A percentile compares a stretch with the other conserved stretches of the same genome.
Conservation (phyloP, 2,329 filamentous ascomycete genomes). For the Aschersonia sp. region DNA sequence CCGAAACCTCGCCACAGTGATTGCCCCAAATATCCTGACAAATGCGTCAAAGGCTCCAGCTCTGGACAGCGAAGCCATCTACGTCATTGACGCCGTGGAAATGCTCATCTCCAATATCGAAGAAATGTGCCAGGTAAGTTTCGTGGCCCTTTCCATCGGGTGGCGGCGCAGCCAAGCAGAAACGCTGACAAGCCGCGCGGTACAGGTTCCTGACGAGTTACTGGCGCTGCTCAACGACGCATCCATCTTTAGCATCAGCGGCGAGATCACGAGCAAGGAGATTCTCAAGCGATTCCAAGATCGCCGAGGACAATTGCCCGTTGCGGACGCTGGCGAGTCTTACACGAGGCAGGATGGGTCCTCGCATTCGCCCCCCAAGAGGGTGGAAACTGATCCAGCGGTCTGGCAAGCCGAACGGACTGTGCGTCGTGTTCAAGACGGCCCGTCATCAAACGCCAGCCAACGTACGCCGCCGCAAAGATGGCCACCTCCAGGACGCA, state of each 20-base stretch:
- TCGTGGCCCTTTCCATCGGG: not conserved
- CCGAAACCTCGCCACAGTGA: slow-evolving; percentile 92
- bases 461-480: slow-evolving; percentile 34
- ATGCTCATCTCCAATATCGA: slow-evolving; percentile 86
- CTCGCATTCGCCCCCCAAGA: slow-evolving; percentile 35
- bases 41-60: slow-evolving; percentile 49
- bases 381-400: slow-evolving; percentile 79
- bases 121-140: slow-evolving; percentile 89
- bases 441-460: slow-evolving; percentile 23
- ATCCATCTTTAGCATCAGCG: slow-evolving; percentile 62
- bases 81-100: slow-evolving; percentile 85
- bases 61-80: slow-evolving; percentile 77
- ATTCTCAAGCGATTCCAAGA: slow-evolving; percentile 90
- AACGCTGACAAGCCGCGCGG: not conserved
- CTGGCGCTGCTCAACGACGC: slow-evolving; percentile 75
- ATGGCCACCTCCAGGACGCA: slow-evolving; percentile 26
- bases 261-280: slow-evolving; percentile 91
- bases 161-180: not conserved
- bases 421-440: slow-evolving; percentile 61
- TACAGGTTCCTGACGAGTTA: slow-evolving; percentile 81
- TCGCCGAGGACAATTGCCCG: slow-evolving; percentile 44
- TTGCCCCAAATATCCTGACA: slow-evolving; percentile 87
- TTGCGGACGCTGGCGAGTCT: slow-evolving; percentile 38
- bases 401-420: slow-evolving; percentile 74
- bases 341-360: slow-evolving; percentile 43